These are phyloP conservation scores for Metschnikowia aberdeeniae DNA, from an alignment of 805 yeast species.

Conservation along the genomic window DNA sequence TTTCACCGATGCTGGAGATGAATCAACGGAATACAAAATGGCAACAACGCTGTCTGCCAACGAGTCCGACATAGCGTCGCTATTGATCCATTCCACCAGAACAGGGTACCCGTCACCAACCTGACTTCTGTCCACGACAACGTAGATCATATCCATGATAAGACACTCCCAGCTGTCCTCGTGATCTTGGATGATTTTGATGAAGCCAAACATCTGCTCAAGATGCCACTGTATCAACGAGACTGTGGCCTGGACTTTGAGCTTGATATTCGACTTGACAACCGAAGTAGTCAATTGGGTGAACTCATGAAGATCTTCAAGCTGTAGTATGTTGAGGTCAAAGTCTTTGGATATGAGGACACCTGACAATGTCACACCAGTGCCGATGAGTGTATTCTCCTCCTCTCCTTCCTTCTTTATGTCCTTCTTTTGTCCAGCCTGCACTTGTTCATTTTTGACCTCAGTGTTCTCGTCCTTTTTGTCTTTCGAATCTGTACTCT, in stretches of 20 bases:
- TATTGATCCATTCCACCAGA: slow-evolving; percentile 87
- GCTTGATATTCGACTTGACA: slow-evolving; percentile 74
- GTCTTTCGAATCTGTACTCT: neutral
- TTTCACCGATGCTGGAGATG: slow-evolving; percentile 93
- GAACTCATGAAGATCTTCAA: slow-evolving; percentile 84
- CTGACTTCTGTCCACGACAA: slow-evolving; percentile 37
- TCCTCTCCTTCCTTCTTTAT: slow-evolving; percentile 11
- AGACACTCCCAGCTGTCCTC: slow-evolving; percentile 39
- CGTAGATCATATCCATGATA: slow-evolving; percentile 44
- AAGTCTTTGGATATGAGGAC: slow-evolving; percentile 89
- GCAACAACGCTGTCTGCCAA: slow-evolving; percentile 94
- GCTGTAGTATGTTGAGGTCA: slow-evolving; percentile 75
- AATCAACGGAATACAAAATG: slow-evolving; percentile 83
- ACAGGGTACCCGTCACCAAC: slow-evolving; percentile 37
- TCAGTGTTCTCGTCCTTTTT: neutral
- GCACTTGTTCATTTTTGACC: slow-evolving; percentile 2
- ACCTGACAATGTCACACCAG: slow-evolving; percentile 57
- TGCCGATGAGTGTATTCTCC: slow-evolving; percentile 15
- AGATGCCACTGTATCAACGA: slow-evolving; percentile 85
- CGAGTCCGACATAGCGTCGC: slow-evolving; percentile 76
- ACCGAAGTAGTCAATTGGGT: slow-evolving; percentile 83
- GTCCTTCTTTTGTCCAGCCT: slow-evolving; percentile 2
- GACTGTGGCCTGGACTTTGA: slow-evolving; percentile 75
- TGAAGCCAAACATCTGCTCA: slow-evolving; percentile 90
- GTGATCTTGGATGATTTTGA: slow-evolving; percentile 60